Conservation (phyloP, 805 yeast species). For the Priceomyces haplophilus region DNA sequence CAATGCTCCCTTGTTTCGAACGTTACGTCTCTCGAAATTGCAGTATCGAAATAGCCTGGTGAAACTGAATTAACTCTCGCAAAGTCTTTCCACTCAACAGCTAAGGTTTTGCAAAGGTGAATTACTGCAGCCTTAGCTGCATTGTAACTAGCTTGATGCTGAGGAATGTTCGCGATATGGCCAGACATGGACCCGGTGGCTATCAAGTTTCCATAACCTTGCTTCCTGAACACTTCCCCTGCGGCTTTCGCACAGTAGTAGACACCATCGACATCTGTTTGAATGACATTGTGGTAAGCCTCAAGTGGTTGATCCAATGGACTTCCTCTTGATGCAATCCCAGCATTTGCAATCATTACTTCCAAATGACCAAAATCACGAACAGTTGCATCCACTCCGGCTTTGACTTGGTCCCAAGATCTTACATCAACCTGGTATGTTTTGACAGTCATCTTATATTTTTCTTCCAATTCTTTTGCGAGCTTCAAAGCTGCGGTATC, state of each 20-base stretch:
- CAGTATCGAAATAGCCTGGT: conserved; percentile 28
- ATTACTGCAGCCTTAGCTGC: conserved; percentile 41
- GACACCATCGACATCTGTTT: conserved; percentile 29
- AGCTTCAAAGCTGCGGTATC: not conserved
- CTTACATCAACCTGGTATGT: conserved; percentile 26
- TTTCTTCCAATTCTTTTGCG: conserved; percentile 13
- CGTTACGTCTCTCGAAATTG: conserved; percentile 1
- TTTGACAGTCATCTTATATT: conserved; percentile 25
- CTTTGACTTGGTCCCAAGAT: conserved; percentile 21
- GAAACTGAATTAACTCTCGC: conserved; percentile 36
- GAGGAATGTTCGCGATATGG: conserved; percentile 39
- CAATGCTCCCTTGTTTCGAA: conserved; percentile 12
- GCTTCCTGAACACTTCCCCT: conserved; percentile 24
- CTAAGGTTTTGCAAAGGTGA: conserved; percentile 36
- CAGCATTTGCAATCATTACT: conserved; percentile 32
- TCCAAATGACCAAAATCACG: conserved; percentile 29
- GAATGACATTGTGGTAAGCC: conserved; percentile 24
- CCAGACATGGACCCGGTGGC: conserved; percentile 41
- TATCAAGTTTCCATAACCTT: conserved; percentile 31
- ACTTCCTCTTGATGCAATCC: conserved; percentile 31
- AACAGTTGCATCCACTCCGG: conserved; percentile 16
- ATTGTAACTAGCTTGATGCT: conserved; percentile 39
- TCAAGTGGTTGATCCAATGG: conserved; percentile 22
- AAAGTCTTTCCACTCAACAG: conserved; percentile 43
- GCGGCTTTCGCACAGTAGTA: conserved; percentile 32